Conservation (phyloP, 2,329 filamentous ascomycete species). For the Bipolaris zeicola region DNA sequence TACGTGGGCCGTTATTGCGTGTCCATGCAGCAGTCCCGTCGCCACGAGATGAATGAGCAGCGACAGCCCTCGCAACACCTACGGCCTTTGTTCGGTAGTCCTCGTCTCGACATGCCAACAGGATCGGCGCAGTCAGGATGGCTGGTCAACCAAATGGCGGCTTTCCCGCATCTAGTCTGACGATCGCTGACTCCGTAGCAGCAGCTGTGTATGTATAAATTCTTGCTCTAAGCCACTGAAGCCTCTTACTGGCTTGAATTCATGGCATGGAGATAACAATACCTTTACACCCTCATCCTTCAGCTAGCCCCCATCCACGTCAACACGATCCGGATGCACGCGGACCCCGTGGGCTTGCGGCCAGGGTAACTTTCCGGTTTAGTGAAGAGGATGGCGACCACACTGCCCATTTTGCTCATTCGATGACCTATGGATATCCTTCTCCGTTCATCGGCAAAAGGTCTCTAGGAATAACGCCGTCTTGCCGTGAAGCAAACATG, state of each 20-base stretch:
- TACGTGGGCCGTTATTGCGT: constrained; percentile 54
- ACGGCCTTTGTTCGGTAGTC: constrained; percentile 52
- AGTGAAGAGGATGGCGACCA: constrained; percentile 46
- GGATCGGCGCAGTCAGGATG: constrained; percentile 56
- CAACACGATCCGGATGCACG: constrained; percentile 50
- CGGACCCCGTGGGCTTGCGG: constrained; percentile 50
- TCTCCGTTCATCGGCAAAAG: constrained; percentile 48
- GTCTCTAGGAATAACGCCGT: background rate
- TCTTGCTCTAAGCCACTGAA: constrained; percentile 52
- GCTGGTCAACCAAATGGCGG: constrained; percentile 50
- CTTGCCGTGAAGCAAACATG: constrained; percentile 27
- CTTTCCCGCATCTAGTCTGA: constrained; percentile 53
- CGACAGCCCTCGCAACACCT: constrained; percentile 48
- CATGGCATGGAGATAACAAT: constrained; percentile 48
- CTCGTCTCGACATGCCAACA: constrained; percentile 44
- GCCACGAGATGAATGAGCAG: constrained; percentile 48
- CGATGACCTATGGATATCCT: constrained; percentile 44
- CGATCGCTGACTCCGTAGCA: constrained; percentile 52
- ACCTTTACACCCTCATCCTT: constrained; percentile 27
- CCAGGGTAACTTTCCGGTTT: constrained; percentile 34
- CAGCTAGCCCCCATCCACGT: background rate
- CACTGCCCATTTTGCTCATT: constrained; percentile 48
- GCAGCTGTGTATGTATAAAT: constrained; percentile 53
- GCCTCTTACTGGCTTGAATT: constrained; percentile 47
- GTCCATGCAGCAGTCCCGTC: constrained; percentile 42